Evolutionary conservation across 169 alveolate genomes (phyloP), one percentile per base, ranked within the genome.

Genomic region (Plasmodium cynomolgi): DNA sequence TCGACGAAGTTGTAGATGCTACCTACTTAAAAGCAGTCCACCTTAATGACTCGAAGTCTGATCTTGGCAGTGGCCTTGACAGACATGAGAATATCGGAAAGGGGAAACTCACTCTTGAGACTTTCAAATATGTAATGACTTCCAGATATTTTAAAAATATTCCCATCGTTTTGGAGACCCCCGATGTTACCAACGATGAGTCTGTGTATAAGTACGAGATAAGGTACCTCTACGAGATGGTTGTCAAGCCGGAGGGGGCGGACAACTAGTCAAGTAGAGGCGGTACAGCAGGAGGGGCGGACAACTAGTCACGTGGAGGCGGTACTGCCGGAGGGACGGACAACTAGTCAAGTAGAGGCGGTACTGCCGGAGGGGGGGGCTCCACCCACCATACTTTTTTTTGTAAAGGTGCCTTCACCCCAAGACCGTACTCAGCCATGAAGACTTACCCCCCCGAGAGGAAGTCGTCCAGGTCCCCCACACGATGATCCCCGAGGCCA

Each of bases 41-140:
- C 86, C 75, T 98, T 50, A 98, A 98, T 92, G 99, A 98, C 93
- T 98, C 98, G 11, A 98, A 98, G 84, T 96, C 98, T 0, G 98
- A 97, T 81, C 94, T 97, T 23, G 96, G 97, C 23, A 96, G 98
- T 75, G 99, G 99, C 37, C 82, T 97, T 72, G 99, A 98, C 84
- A 95, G 99, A 23, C 99, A 97, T 92, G 99, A 97, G 94, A 97
- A 97, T 85, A 92, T 97, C 13, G 99, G 99, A 39, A 97, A 96
- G 47, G 99, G 99, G 41, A 97, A 96, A 83, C 93, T 97, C 20
- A 97, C 98, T 17, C 47, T 96, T 83, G 98, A 97, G 29, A 96
- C 98, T n/a, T 97, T 97, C 96, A 92, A 92, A 92, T 97, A 97
- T 62, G 93, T 97, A 23, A 97, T 97, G 96, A 96, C 96, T 39